A percentile compares a stretch with the other conserved stretches of the same genome.
Evolutionary conservation across 2,329 filamentous ascomycete species (phyloP).

Genomic region (Coleophoma crateriformis): DNA sequence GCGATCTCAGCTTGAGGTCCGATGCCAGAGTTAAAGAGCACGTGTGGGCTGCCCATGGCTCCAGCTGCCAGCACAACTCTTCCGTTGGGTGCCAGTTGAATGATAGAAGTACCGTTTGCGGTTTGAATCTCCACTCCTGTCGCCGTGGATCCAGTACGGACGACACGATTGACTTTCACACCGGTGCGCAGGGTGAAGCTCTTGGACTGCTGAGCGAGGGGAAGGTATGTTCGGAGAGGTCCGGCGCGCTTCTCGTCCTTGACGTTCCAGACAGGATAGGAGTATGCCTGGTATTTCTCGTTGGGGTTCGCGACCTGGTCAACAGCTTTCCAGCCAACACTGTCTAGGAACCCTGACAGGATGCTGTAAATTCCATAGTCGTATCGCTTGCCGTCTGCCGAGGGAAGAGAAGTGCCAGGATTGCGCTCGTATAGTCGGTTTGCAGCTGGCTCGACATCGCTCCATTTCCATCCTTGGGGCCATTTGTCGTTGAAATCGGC

Average conservation of each 20-base stretch:
- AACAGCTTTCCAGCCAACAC: slow-evolving; percentile 47
- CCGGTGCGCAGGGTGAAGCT: slow-evolving; percentile 62
- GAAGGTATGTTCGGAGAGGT: slow-evolving; percentile 63
- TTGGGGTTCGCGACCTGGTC: slow-evolving; percentile 36
- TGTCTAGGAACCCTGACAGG: slow-evolving; percentile 38
- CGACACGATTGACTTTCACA: slow-evolving; percentile 55
- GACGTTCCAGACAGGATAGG: slow-evolving; percentile 60
- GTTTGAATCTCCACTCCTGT: slow-evolving; percentile 52
- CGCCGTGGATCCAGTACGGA: slow-evolving; percentile 52
- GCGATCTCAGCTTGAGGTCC: slow-evolving; percentile 1
- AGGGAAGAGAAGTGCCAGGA: slow-evolving; percentile 58
- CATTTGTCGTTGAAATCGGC: slow-evolving; percentile 66
- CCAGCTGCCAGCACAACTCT: slow-evolving; percentile 9
- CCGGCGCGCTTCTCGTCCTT: slow-evolving; percentile 56
- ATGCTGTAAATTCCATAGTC: slow-evolving; percentile 57
- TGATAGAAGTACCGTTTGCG: slow-evolving; percentile 18
- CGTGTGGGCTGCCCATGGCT: slow-evolving; percentile 5
- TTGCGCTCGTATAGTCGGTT: slow-evolving; percentile 59
- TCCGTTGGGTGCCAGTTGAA: slow-evolving; percentile 1
- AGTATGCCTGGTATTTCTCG: slow-evolving; percentile 57
- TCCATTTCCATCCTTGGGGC: slow-evolving; percentile 55
- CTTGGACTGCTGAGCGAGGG: slow-evolving; percentile 45
- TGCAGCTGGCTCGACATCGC: slow-evolving; percentile 51
- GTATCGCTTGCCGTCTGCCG: slow-evolving; percentile 57
- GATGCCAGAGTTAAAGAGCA: slow-evolving; percentile 9